A percentile compares a stretch with the other conserved stretches of the same genome.
These are phyloP conservation scores for Termitomyces heimii DNA, from an alignment of 768 basidiomycete species.

Conservation along the genomic window DNA sequence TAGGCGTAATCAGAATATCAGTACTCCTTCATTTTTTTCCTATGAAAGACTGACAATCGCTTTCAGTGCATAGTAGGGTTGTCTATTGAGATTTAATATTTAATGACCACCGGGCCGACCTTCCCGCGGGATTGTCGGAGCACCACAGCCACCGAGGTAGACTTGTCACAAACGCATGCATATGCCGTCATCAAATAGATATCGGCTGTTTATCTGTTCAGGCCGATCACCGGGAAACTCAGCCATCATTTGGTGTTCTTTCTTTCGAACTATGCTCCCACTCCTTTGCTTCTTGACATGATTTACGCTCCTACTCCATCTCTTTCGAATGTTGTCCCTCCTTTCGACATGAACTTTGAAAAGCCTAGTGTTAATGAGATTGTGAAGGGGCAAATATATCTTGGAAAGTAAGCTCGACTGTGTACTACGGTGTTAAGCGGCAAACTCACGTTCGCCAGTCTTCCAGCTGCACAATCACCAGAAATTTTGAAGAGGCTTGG, in stretches of 20 bases:
- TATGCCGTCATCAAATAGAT: neutral
- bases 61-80: neutral
- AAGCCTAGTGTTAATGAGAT: constrained; percentile 27
- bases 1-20: neutral
- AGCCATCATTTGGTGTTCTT: neutral
- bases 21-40: neutral
- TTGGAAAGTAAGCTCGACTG: constrained; percentile 32
- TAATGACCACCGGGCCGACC: neutral
- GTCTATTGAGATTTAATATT: too few species aligned
- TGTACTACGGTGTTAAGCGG: neutral
- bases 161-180: neutral
- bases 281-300: neutral
- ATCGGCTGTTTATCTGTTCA: neutral
- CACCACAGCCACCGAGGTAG: constrained; percentile 1
- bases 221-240: neutral
- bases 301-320: neutral
- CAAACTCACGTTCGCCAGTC: constrained; percentile 18
- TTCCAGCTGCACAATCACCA: constrained; percentile 28
- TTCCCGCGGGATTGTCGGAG: neutral
- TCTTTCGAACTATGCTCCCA: neutral
- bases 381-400: constrained; percentile 30
- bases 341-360: constrained; percentile 7
- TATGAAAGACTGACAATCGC: neutral
- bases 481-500: constrained; percentile 25
- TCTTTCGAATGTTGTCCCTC: neutral